Evolutionary conservation across 768 basidiomycete species (phyloP).

Genomic region (Boletus sensibilis): DNA sequence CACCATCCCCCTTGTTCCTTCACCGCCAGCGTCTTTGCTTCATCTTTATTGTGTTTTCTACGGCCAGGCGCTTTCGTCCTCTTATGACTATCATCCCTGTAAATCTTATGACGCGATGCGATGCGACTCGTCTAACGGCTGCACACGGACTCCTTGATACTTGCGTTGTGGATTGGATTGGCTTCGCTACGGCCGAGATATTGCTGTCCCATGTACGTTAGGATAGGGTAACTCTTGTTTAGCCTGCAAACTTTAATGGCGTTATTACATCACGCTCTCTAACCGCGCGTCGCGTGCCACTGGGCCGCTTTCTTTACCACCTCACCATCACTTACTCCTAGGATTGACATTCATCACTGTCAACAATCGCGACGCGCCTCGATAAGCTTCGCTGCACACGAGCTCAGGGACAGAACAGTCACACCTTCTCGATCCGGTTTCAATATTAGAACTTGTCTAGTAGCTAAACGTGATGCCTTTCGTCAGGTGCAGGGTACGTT

Average conservation of each 20-base stretch:
- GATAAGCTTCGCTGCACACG: neutral
- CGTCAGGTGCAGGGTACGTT: slow-evolving; percentile 26
- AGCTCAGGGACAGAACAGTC: neutral
- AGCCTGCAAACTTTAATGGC: neutral
- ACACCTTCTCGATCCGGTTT: neutral
- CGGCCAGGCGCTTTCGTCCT: slow-evolving; percentile 7
- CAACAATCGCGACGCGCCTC: neutral
- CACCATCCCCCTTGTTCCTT: slow-evolving; percentile 27
- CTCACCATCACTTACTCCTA: neutral
- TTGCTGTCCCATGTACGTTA: slow-evolving; percentile 12
- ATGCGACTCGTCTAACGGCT: slow-evolving; percentile 28
- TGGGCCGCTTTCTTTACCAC: neutral
- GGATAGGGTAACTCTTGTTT: neutral
- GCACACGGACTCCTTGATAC: slow-evolving; percentile 18
- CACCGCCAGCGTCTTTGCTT: slow-evolving; percentile 22
- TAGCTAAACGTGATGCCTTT: slow-evolving; percentile 21
- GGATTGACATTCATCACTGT: neutral
- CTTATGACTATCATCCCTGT: slow-evolving; percentile 11
- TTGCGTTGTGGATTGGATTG: slow-evolving; percentile 10
- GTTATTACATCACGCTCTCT: neutral
- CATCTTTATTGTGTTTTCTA: slow-evolving; percentile 13
- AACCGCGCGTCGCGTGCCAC: slow-evolving; percentile 2
- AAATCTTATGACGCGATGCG: slow-evolving; percentile 24
- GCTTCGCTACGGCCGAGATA: neutral
- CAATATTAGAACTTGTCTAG: neutral